Evolutionary conservation across 768 basidiomycete species (phyloP).

Genomic region (Neoboletus magnificus): DNA sequence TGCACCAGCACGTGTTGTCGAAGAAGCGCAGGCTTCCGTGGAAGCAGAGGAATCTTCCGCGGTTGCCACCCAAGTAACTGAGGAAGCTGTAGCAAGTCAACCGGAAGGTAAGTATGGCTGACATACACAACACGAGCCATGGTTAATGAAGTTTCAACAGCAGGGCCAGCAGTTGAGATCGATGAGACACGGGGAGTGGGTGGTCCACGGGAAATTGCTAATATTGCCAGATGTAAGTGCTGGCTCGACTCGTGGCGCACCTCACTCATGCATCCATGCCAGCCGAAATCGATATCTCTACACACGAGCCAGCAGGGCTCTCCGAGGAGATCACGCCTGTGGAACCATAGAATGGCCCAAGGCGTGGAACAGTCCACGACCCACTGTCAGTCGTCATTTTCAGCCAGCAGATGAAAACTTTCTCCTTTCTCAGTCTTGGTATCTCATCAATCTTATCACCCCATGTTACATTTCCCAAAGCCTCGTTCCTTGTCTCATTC

Average conservation of each 20-base stretch:
- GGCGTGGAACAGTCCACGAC: background rate
- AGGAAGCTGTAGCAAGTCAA: background rate
- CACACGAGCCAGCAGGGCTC: background rate
- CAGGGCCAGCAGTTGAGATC: background rate
- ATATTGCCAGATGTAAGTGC: constrained; percentile 9
- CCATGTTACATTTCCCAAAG: background rate
- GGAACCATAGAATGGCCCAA: background rate
- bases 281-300: background rate
- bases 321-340: background rate
- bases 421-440: background rate
- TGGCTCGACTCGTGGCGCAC: background rate
- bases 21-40: background rate
- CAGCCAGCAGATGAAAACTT: background rate
- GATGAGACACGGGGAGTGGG: background rate
- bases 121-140: background rate
- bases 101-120: background rate
- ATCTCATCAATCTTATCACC: background rate
- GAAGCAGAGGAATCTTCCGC: background rate
- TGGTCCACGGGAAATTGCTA: background rate
- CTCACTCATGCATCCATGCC: background rate
- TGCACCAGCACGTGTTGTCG: background rate
- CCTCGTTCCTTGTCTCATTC: constrained; percentile 3
- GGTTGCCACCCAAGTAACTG: background rate
- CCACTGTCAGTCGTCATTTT: background rate
- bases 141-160: background rate